Evolutionary conservation across 768 basidiomycete genomes (phyloP), one percentile per base, ranked within the genome.

Genomic region (Paxillus involutus): DNA sequence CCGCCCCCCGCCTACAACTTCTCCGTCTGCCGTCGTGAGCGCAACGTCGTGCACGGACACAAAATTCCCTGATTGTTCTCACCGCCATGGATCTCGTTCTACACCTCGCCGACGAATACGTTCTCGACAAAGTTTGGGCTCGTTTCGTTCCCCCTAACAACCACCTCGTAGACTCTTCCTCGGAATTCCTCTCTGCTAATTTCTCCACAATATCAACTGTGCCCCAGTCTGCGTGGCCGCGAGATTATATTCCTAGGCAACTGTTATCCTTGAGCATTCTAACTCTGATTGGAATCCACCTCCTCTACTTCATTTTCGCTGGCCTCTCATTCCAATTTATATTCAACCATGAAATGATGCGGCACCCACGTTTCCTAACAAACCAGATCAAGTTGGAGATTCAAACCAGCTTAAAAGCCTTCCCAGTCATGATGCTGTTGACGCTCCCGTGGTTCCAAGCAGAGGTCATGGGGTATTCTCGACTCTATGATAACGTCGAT

Each of bases 261-360:
- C 49, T 89, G 4, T 19, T 88, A 30, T 94, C 94, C 1, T 74
- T 98, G 55, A 70, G 73, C 58, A 67, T 77, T 24, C 65, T 98
- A 59, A 95, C 94, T 1, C 71, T 90, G 49, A 61, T 92, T 53
- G 94, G 94, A 56, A 90, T 96, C 53, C 82, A 88, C 62, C 21
- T 86, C 46, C 80, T 99, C 44, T 99, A 99, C 72, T 94, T 97
- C 73, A 48, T 88, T 24, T 89, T 98, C 61, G 94, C 94, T n/a
- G 75, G 80, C 41, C 71, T 91, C 24, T 94, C 93, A 3, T 99
- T 92, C 74, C 72, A 72, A 42, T 86, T 79, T 72, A 83, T 98
- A 52, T 99, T 98, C 82, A 94, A 98, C 73, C 89, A 89, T 64
- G 89, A 88, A 19, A 97, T 89, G 93, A 95, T 90, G 88, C 79